A percentile compares a stretch with the other conserved stretches of the same genome.
These are phyloP conservation scores for Fonsecaea monophora DNA, from an alignment of 2,329 filamentous ascomycete genomes.

Conservation along the genomic window DNA sequence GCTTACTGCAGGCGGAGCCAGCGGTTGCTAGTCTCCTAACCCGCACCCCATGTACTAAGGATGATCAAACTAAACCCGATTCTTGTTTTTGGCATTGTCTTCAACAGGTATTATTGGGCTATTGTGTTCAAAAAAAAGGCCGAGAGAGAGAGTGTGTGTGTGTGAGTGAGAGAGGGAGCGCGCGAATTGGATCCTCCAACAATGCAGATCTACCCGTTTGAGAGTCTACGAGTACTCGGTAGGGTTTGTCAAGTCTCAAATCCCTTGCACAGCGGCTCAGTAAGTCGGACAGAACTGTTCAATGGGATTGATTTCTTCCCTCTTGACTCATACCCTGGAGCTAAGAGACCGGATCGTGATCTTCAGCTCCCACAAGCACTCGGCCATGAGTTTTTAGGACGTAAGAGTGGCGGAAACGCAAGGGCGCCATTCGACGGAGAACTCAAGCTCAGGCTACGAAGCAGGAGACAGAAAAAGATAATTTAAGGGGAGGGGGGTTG, in stretches of 20 bases:
- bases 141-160: neutral
- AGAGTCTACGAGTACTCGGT: neutral
- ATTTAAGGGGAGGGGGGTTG: neutral
- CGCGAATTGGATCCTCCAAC: neutral
- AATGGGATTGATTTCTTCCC: neutral
- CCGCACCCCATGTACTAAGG: neutral
- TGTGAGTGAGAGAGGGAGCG: too few species aligned
- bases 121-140: neutral
- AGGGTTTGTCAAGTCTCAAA: neutral
- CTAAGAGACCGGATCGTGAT: neutral
- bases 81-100: neutral
- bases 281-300: neutral
- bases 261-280: neutral
- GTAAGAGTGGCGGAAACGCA: neutral
- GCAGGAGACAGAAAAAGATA: neutral
- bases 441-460: neutral
- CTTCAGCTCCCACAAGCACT: neutral
- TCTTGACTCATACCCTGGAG: neutral
- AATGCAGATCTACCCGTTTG: neutral
- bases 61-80: neutral
- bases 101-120: neutral
- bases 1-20: constrained; percentile 7
- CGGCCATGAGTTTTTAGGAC: neutral
- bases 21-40: neutral
- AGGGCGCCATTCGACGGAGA: neutral